Base-by-base conservation (phyloP, 2,329 filamentous ascomycete genomes). In the Aspergillus ustus region DNA sequence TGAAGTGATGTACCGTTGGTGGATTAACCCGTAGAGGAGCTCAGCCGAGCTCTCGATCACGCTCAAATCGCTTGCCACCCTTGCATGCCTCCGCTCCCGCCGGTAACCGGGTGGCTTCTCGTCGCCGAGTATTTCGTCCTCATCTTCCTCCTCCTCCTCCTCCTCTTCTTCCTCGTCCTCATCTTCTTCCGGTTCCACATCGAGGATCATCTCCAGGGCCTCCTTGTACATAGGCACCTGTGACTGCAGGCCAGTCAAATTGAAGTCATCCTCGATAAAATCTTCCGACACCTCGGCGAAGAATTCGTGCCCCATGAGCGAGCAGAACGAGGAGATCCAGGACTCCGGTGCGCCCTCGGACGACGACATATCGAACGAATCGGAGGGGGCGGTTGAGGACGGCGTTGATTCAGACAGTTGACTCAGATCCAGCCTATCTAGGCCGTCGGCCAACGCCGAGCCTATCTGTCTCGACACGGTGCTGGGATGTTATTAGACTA, bases 191-290 rank as follows among this genome's bases (percentile, higher is more conserved):
- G 95, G 93, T 75, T 99, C 95, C 54, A 99, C 95, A 71, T 99
- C 95, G 66, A 99, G 85, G 69, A 99, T 98, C 94, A 99, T 97
- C 87, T 99, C 95, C 66, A 99, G 82, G 13, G 95, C 95, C 80
- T 99, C 95, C 80, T 98, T 99, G 79, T 99, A 99, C 91, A 97
- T 97, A 66, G 92, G 90, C 56, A 99, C 95, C 80, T 98, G 94
- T 63, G 89, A 91, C 79, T 97, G 93, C 72, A 99, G 84, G 53
- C 95, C 95, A 0, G 95, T 99, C 67, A 99, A 84, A 79, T 99
- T 99, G 84, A 99, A 99, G 79, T 99, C 95, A 87, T 99, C 95
- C 78, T 99, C 95, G 75, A 99, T 98, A 72, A 99, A 99, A 74
- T 99, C 95, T 80, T 99, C 95, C 50, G 92, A 95, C 54, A 99